Evolutionary conservation across 257 asterid genomes (phyloP), one percentile per base, ranked within the genome.

Genomic region (Penstemon eatonii): DNA sequence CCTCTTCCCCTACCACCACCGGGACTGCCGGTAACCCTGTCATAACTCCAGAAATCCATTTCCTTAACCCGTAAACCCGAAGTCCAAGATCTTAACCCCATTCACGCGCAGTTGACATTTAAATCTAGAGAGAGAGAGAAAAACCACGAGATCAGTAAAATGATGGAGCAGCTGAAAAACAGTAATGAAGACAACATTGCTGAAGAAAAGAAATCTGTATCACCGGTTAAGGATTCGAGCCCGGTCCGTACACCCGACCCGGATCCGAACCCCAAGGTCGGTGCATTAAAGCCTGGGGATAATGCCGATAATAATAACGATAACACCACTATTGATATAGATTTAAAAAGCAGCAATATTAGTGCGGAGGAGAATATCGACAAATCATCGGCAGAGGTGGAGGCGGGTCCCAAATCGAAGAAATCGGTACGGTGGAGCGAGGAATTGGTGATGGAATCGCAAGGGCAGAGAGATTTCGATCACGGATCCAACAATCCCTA

Each of bases 381-480:
- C n/a, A 74, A 63, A 61, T 75, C 72, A 37, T 59, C 64, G 37
- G 47, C 64, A 45, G 60, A 76, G 53, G 60, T 65, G 60, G 76
- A 69, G 54, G 83, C 75, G 72, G 67, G 60, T 56, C 58, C 66
- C 70, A 83, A 73, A 74, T 51, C 88, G 74, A 92, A 82, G 84
- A 91, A 91, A 79, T 91, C 94, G 40, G 96, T 89, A 75, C 78
- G 84, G 59, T 91, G 95, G 95, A 89, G 89, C 73, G 68, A 89
- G 72, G 90, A 87, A 54, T 79, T 92, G 86, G 96, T 84, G 66
- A 76, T 76, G 81, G 95, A 87, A 59, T 53, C 89, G 59, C 81
- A 89, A 73, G 59, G 63, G 83, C 91, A 70, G 62, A 82, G 80
- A 77, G 75, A 68, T 42, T 68, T 72, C 2, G 86, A 82, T 69